phyloP scores from a whole-genome alignment of 2,329 filamentous ascomycete species.

The Cyphellophora attinorum region DNA sequence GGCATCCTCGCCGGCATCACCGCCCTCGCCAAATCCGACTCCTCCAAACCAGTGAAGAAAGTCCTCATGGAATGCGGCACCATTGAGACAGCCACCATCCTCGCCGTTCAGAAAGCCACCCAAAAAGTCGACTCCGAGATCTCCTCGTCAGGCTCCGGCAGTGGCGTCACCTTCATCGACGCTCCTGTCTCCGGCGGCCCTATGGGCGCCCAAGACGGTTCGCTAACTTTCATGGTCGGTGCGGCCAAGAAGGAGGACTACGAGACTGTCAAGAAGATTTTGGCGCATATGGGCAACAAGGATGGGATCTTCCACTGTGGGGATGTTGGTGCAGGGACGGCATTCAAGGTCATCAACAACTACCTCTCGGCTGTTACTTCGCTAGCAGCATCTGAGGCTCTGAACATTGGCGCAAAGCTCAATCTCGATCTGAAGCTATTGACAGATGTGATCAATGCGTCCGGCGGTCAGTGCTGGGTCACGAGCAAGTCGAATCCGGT shows the following conservation, averaged over 20 bases:
- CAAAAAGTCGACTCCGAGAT: constrained; percentile 10
- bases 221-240: constrained; percentile 48
- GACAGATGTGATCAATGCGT: constrained; percentile 20
- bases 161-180: constrained; percentile 39
- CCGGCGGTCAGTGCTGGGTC: constrained; percentile 20
- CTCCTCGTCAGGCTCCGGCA: constrained; percentile 2
- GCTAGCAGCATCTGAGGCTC: constrained; percentile 19
- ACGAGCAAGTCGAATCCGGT: constrained; percentile 21
- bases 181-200: constrained; percentile 45
- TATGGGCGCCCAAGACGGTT: constrained; percentile 42
- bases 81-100: constrained; percentile 44
- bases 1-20: constrained; percentile 24
- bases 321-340: constrained; percentile 20
- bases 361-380: constrained; percentile 20
- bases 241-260: constrained; percentile 29
- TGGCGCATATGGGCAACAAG: constrained; percentile 35
- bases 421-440: constrained; percentile 20
- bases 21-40: constrained; percentile 10
- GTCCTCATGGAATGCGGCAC: constrained; percentile 46
- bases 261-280: constrained; percentile 34
- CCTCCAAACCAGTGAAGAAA: constrained; percentile 35
- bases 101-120: constrained; percentile 30
- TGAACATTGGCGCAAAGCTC: constrained; percentile 22
- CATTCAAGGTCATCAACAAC: constrained; percentile 24
- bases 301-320: constrained; percentile 31